Evolutionary conservation across 805 yeast species (phyloP), one percentile per base, ranked within the genome.

Genomic region (Schwanniomyces yamadae): DNA sequence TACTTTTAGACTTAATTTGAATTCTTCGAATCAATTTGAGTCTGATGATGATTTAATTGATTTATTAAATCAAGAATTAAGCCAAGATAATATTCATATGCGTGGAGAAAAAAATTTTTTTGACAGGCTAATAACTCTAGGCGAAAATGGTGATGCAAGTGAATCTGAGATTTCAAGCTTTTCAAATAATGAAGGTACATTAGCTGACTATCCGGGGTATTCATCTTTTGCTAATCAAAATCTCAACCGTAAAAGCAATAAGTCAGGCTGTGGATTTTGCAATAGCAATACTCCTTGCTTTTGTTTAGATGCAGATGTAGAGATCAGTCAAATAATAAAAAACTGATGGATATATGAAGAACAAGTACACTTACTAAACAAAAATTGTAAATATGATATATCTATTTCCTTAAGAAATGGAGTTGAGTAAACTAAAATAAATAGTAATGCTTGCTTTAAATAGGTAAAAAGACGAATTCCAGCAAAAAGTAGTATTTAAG

Each of bases 211-310:
- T n/a, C n/a, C n/a, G n/a, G n/a, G n/a, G n/a, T n/a, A n/a, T n/a
- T n/a, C n/a, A n/a, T n/a, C n/a, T n/a, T n/a, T n/a, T n/a, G n/a
- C n/a, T n/a, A n/a, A n/a, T n/a, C n/a, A n/a, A n/a, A n/a, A n/a
- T n/a, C n/a, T n/a, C n/a, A n/a, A n/a, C n/a, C n/a, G n/a, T n/a
- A n/a, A n/a, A n/a, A n/a, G n/a, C n/a, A n/a, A n/a, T n/a, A 52
- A 51, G 34, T 38, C 50, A 23, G 54, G 54, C 26, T 65, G 69
- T 40, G 68, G 70, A 4, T 64, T 62, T 39, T 67, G 73, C 42
- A 48, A 57, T 23, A 57, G 54, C 25, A 69, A 61, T 29, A 57
- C 66, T 0, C 69, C 72, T 4, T 68, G 73, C 37, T 50, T 67
- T 31, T 67, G 73, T 42, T 50, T 66, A 31, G 73, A 66, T 33